Base-by-base conservation (phyloP, 805 yeast genomes). In the Metschnikowia dekortorum region DNA sequence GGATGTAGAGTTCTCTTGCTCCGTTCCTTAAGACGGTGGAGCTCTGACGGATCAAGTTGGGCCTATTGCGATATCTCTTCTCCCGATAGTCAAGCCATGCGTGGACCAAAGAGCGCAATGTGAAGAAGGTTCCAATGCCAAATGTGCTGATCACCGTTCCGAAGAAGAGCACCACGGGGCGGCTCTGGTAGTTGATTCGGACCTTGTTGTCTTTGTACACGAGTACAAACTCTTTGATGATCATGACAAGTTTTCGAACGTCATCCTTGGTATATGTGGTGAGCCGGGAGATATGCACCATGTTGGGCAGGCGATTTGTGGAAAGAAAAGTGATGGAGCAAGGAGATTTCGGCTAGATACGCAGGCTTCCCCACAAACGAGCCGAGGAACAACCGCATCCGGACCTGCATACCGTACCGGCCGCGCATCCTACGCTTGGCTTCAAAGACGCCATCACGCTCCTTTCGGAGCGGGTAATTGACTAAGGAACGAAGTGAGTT, bases 1-100 rank as follows among this genome's bases (percentile, higher is more conserved):
- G 80, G n/a, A 81, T 75, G 50, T 68, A 69, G 32, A 81, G 72
- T 46, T 71, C 71, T 54, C 84, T 66, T n/a, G 72, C 57, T 0
- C 80, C 79, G 53, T 73, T 73, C 52, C 69, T 65, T 49, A 73
- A 61, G n/a, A 73, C 63, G 11, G 73, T 71, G 8, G 76, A 71
- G 10, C 73, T 68, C 54, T 70, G 77, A 42, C 78, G 59, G 37
- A 72, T 69, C 48, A 73, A 61, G 38, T 56, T 57, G 1, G 78
- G 76, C 13, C 78, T 55, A 44, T 62, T 63, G 32, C 55, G 52
- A 40, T 53, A 57, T 39, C 54, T 58, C 46, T 62, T 65, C 31
- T 62, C 47, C 40, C 61, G 55, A 43, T 57, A 61, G 22, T 73
- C 76, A 34, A 60, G 63, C 53, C 64, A 68, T 45, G 62, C 63